A percentile compares a stretch with the other conserved stretches of the same genome.
phyloP scores from a whole-genome alignment of 306 rosid genomes.

The Vigna trinervia region DNA sequence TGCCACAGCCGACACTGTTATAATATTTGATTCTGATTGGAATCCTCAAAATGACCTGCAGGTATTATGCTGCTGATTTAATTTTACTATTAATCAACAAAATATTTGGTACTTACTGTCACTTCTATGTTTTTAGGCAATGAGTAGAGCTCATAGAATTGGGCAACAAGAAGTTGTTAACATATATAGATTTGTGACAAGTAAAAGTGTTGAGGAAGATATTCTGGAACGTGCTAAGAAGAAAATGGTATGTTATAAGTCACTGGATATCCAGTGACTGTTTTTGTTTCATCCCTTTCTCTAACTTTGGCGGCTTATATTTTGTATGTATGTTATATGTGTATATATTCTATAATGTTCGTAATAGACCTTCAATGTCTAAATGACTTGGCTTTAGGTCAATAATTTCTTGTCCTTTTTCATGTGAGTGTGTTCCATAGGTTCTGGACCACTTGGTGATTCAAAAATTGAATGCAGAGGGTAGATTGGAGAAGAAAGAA shows the following conservation, averaged over 20 bases:
- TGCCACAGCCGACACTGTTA: slow-evolving; percentile 99
- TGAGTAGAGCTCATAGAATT: slow-evolving; percentile 99
- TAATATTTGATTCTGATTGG: slow-evolving; percentile 99
- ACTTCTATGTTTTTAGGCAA: slow-evolving; percentile 64
- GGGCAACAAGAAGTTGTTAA: slow-evolving; percentile 99
- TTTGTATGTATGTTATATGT: background rate
- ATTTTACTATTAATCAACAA: slow-evolving; percentile 11
- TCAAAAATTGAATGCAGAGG: slow-evolving; percentile 98
- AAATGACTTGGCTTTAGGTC: slow-evolving; percentile 16
- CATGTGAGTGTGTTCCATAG: slow-evolving; percentile 56
- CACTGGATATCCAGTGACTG: slow-evolving; percentile 26
- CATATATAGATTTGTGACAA: slow-evolving; percentile 96
- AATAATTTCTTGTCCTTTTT: slow-evolving; percentile 37
- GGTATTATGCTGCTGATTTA: slow-evolving; percentile 54
- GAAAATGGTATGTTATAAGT: slow-evolving; percentile 75
- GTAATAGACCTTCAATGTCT: slow-evolving; percentile 18
- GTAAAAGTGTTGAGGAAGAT: slow-evolving; percentile 99
- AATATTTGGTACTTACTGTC: slow-evolving; percentile 27
- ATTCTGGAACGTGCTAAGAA: slow-evolving; percentile 98
- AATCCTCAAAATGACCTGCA: slow-evolving; percentile 99
- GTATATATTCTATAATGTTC: background rate
- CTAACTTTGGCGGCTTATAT: background rate
- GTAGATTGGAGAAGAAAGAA: slow-evolving; percentile 97
- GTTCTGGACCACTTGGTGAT: slow-evolving; percentile 99
- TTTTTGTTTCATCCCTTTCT: background rate